Conservation (phyloP, 805 yeast genomes). For the Metschnikowia cubensis region DNA sequence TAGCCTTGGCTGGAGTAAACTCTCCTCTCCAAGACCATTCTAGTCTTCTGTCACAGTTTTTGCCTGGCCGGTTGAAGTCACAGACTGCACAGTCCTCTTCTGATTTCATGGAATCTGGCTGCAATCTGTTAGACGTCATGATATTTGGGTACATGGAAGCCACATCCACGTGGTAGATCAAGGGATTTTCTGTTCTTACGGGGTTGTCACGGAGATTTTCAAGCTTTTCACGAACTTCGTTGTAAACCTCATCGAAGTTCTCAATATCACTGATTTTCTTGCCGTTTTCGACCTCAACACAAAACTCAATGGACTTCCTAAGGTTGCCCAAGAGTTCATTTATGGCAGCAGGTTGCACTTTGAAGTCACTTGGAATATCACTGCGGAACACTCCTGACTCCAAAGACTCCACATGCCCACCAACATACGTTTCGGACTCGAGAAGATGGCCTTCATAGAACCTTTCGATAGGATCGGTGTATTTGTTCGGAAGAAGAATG, state of each 20-base stretch:
- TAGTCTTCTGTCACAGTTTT: slow-evolving; percentile 82
- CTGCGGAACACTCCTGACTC: slow-evolving; percentile 98
- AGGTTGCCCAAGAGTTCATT: slow-evolving; percentile 75
- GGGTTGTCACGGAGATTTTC: slow-evolving; percentile 60
- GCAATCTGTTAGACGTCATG: slow-evolving; percentile 95
- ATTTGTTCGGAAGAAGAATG: slow-evolving; percentile 88
- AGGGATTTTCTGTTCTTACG: slow-evolving; percentile 68
- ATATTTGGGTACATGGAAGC: slow-evolving; percentile 99
- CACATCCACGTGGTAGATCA: slow-evolving; percentile 96
- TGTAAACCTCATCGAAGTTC: slow-evolving; percentile 72
- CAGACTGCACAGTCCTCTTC: slow-evolving; percentile 97
- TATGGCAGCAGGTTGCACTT: slow-evolving; percentile 74
- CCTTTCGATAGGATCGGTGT: slow-evolving; percentile 88
- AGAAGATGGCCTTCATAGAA: slow-evolving; percentile 91
- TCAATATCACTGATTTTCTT: slow-evolving; percentile 70
- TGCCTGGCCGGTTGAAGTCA: slow-evolving; percentile 94
- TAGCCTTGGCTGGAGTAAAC: slow-evolving; percentile 83
- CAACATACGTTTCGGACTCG: slow-evolving; percentile 96
- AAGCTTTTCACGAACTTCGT: slow-evolving; percentile 51
- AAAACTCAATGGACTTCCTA: slow-evolving; percentile 72
- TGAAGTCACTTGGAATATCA: slow-evolving; percentile 73
- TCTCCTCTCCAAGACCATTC: slow-evolving; percentile 99
- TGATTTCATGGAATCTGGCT: slow-evolving; percentile 95
- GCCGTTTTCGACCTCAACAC: slow-evolving; percentile 76
- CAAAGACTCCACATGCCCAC: slow-evolving; percentile 96